Percentiles rank a stretch among this genome's conserved stretches.
Evolutionary conservation across 106 monocot genomes (phyloP).

Genomic region (Xerophyta viscosa): DNA sequence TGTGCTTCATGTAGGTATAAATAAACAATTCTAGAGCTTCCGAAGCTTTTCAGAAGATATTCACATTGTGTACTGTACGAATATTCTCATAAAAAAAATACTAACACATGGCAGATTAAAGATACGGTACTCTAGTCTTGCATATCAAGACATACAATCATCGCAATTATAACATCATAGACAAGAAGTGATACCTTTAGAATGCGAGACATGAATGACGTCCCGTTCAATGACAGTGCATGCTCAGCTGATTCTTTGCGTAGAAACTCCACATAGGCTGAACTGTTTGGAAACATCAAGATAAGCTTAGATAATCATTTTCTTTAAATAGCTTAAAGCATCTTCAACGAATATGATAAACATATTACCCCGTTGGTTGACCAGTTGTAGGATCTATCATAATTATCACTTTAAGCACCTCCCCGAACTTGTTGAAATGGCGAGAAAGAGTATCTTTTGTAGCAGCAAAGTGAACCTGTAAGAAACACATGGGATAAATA

Average conservation of each 20-base stretch:
- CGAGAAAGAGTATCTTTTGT: slow-evolving; percentile 81
- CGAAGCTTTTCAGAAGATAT: too few species aligned
- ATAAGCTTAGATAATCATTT: background rate
- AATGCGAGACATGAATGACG: slow-evolving; percentile 96
- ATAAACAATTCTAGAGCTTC: too few species aligned
- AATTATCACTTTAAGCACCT: slow-evolving; percentile 86
- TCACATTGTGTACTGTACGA: too few species aligned
- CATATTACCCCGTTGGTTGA: slow-evolving; percentile 68
- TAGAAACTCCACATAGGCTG: slow-evolving; percentile 93
- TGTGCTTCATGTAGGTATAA: too few species aligned
- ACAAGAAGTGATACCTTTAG: slow-evolving; percentile 46
- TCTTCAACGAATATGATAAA: background rate
- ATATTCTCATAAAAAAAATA: too few species aligned
- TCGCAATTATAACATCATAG: too few species aligned
- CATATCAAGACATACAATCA: too few species aligned
- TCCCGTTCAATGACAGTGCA: slow-evolving; percentile 84
- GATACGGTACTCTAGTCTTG: too few species aligned
- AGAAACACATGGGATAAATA: slow-evolving; percentile 1
- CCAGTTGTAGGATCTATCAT: slow-evolving; percentile 78
- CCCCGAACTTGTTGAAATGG: slow-evolving; percentile 98
- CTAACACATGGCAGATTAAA: too few species aligned
- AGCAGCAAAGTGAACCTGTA: slow-evolving; percentile 87
- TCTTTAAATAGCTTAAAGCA: background rate
- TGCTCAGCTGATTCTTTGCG: slow-evolving; percentile 85
- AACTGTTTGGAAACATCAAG: slow-evolving; percentile 36